Evolutionary conservation across 129 eudicot species (phyloP).

Genomic region (Tagetes patula): DNA sequence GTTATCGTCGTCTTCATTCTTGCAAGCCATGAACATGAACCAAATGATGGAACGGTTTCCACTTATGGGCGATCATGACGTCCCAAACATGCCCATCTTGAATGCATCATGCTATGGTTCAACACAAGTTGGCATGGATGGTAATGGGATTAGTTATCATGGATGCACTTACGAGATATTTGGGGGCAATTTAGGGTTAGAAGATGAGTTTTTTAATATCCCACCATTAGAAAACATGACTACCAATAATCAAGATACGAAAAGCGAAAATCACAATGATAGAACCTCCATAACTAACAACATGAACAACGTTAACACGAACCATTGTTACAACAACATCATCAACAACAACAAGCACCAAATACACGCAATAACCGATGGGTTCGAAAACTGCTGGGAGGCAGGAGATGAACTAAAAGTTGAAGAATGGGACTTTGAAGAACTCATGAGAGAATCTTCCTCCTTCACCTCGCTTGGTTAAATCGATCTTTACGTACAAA

Average conservation of each 20-base stretch:
- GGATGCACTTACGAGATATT: constrained; percentile 40
- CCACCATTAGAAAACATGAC: constrained; percentile 55
- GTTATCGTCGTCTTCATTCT: constrained; percentile 36
- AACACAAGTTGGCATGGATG: constrained; percentile 44
- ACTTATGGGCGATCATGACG: not conserved
- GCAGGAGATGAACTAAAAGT: constrained; percentile 63
- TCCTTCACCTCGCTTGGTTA: constrained; percentile 62
- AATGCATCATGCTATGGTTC: constrained; percentile 42
- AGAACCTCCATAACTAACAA: constrained; percentile 36
- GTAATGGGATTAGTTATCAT: constrained; percentile 35
- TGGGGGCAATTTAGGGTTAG: constrained; percentile 55
- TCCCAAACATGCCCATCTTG: constrained; percentile 19
- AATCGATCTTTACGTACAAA: not conserved
- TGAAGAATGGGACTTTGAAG: constrained; percentile 92
- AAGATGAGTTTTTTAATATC: constrained; percentile 45
- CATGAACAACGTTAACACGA: constrained; percentile 31
- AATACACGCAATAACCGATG: not conserved
- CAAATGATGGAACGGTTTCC: constrained; percentile 45
- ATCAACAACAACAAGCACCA: constrained; percentile 18
- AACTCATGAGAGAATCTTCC: constrained; percentile 68
- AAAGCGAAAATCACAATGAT: constrained; percentile 26
- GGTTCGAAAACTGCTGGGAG: constrained; percentile 42
- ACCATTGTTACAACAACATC: constrained; percentile 26
- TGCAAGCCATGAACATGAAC: constrained; percentile 48
- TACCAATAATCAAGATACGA: constrained; percentile 40